Evolutionary conservation across 169 alveolate genomes (phyloP).

Genomic region (Theileria annulata): DNA sequence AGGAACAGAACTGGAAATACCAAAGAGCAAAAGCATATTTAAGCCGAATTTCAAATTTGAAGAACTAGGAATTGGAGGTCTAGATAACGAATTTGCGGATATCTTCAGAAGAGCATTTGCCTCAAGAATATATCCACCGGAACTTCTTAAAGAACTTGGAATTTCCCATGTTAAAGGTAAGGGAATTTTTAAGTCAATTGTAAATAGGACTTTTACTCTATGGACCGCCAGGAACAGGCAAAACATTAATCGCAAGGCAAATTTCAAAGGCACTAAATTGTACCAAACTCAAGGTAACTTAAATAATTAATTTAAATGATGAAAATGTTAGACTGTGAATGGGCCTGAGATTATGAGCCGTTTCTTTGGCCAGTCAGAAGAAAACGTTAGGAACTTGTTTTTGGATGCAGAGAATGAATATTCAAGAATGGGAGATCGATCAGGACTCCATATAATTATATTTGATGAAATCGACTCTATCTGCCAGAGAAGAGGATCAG

Average conservation of each 20-base stretch:
- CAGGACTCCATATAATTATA: constrained; percentile 95
- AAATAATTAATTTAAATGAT: neutral
- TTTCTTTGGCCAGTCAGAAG: constrained; percentile 99
- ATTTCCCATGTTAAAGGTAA: constrained; percentile 95
- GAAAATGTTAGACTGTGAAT: constrained; percentile 73
- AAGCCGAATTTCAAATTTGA: constrained; percentile 87
- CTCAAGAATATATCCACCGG: constrained; percentile 97
- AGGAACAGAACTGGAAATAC: constrained; percentile 49
- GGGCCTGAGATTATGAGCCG: constrained; percentile 92
- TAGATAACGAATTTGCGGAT: constrained; percentile 92
- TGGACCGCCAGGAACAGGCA: constrained; percentile 99
- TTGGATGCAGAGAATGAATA: constrained; percentile 97
- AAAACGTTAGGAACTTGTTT: constrained; percentile 95
- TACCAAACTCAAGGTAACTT: constrained; percentile 90
- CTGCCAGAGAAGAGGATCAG: constrained; percentile 96
- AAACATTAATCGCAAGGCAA: constrained; percentile 99
- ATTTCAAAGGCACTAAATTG: constrained; percentile 95
- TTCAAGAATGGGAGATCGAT: constrained; percentile 89
- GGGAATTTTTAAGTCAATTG: neutral
- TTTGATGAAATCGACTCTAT: constrained; percentile 99
- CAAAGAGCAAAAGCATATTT: constrained; percentile 39
- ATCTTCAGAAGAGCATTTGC: constrained; percentile 99
- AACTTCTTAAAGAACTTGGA: constrained; percentile 94
- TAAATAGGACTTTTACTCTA: constrained; percentile 89
- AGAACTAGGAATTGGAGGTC: constrained; percentile 90